Evolutionary conservation across 2,329 filamentous ascomycete genomes (phyloP).

Genomic region (Aureobasidium sp.): DNA sequence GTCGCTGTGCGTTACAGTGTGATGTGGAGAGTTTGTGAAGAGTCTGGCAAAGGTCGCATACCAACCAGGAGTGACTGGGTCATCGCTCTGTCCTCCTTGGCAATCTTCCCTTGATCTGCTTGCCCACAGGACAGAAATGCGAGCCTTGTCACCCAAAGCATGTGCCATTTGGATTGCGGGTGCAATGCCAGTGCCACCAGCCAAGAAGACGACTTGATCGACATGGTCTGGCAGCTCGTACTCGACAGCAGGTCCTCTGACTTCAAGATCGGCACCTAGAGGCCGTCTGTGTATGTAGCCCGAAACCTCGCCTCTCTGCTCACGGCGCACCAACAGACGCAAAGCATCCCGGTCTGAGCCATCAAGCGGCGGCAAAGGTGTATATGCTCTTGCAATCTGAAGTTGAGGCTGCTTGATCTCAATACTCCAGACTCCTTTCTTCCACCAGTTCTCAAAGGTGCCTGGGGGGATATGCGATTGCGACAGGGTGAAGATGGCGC

Average conservation of each 20-base stretch:
- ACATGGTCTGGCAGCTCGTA: constrained; percentile 49
- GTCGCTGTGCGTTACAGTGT: constrained; percentile 11
- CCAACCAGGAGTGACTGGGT: constrained; percentile 17
- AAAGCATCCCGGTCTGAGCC: constrained; percentile 38
- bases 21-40: neutral
- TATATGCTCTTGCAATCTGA: constrained; percentile 88
- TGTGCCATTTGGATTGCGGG: constrained; percentile 76
- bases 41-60: neutral
- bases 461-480: constrained; percentile 8
- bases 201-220: constrained; percentile 68
- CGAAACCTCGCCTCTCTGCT: constrained; percentile 78
- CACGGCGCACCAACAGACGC: constrained; percentile 69
- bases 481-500: constrained; percentile 59
- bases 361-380: constrained; percentile 61
- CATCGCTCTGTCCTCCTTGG: constrained; percentile 51
- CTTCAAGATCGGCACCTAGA: constrained; percentile 49
- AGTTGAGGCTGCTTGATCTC: constrained; percentile 92
- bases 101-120: constrained; percentile 62
- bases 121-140: constrained; percentile 76
- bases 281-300: constrained; percentile 59
- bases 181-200: constrained; percentile 87
- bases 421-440: constrained; percentile 58
- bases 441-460: constrained; percentile 17
- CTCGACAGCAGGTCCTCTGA: constrained; percentile 73
- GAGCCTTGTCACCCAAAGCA: constrained; percentile 34